phyloP scores from a whole-genome alignment of 768 basidiomycete species.

The Boletus vermiculosoides region DNA sequence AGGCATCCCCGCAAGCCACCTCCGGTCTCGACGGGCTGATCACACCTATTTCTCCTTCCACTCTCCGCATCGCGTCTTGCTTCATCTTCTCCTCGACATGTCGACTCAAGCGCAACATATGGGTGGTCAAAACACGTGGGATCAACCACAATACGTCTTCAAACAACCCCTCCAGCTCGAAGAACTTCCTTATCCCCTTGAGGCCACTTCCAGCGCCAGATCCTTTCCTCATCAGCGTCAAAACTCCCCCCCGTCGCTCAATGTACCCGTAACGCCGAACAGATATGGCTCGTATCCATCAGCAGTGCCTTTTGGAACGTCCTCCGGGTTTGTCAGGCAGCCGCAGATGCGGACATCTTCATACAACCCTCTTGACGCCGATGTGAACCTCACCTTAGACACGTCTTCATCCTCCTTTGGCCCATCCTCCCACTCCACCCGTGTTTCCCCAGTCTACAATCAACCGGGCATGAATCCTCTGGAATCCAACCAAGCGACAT shows the following conservation, averaged over 20 bases:
- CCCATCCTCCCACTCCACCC: conserved; percentile 11
- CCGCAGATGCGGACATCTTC: conserved; percentile 10
- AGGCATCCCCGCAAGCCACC: neutral
- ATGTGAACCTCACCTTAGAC: conserved; percentile 11
- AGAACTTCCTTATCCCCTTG: conserved; percentile 22
- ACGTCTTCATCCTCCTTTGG: conserved; percentile 15
- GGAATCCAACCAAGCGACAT: conserved; percentile 14
- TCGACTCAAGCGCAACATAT: conserved; percentile 20
- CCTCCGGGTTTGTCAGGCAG: conserved; percentile 14
- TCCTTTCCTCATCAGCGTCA: conserved; percentile 14
- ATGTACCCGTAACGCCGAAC: neutral
- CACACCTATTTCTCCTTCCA: neutral
- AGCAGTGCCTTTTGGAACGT: conserved; percentile 7
- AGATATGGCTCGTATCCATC: conserved; percentile 16
- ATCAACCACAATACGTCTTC: conserved; percentile 12
- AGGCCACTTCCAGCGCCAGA: conserved; percentile 4
- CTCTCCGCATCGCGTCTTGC: neutral
- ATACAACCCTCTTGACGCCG: conserved; percentile 8
- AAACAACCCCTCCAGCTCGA: conserved; percentile 29
- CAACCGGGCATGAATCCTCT: conserved; percentile 9
- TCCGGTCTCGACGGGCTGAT: conserved; percentile 5
- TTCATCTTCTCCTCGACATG: conserved; percentile 16
- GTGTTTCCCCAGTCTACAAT: conserved; percentile 13
- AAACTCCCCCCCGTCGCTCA: conserved; percentile 1
- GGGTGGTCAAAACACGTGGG: conserved; percentile 17